These are phyloP conservation scores for Mucor mucedo DNA, from an alignment of 371 early-diverging fungal genomes.

Conservation along the genomic window DNA sequence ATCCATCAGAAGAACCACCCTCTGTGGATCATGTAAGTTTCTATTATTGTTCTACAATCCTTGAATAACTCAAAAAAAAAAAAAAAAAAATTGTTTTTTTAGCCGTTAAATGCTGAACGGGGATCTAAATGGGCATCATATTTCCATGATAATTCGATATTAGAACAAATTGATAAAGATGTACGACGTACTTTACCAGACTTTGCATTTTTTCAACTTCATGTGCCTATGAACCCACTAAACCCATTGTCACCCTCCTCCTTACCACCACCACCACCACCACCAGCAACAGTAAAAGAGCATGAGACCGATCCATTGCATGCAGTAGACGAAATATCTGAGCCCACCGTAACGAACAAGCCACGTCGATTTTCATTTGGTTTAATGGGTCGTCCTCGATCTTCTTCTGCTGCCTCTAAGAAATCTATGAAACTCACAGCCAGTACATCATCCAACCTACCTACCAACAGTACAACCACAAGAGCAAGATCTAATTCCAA, in stretches of 20 bases:
- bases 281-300: not conserved
- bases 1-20: slow-evolving; percentile 55
- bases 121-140: slow-evolving; percentile 60
- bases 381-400: slow-evolving; percentile 46
- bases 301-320: slow-evolving; percentile 24
- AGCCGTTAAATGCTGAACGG: slow-evolving; percentile 51
- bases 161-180: slow-evolving; percentile 88
- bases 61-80: not conserved
- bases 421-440: slow-evolving; percentile 35
- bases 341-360: slow-evolving; percentile 20
- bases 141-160: slow-evolving; percentile 61
- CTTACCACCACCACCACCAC: not conserved
- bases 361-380: slow-evolving; percentile 49
- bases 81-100: slow-evolving; percentile 7
- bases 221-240: slow-evolving; percentile 56
- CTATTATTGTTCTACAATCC: not conserved
- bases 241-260: slow-evolving; percentile 56
- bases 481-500: slow-evolving; percentile 46
- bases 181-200: slow-evolving; percentile 83
- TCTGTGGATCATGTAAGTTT: slow-evolving; percentile 47
- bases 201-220: slow-evolving; percentile 79
- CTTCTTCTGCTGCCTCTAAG: slow-evolving; percentile 48
- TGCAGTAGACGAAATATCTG: slow-evolving; percentile 3
- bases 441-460: slow-evolving; percentile 8
- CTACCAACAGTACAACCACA: not conserved